Evolutionary conservation across 495 filamentous ascomycete genomes (phyloP), one percentile per base, ranked within the genome.

Genomic region (Penicillium riverlandense): DNA sequence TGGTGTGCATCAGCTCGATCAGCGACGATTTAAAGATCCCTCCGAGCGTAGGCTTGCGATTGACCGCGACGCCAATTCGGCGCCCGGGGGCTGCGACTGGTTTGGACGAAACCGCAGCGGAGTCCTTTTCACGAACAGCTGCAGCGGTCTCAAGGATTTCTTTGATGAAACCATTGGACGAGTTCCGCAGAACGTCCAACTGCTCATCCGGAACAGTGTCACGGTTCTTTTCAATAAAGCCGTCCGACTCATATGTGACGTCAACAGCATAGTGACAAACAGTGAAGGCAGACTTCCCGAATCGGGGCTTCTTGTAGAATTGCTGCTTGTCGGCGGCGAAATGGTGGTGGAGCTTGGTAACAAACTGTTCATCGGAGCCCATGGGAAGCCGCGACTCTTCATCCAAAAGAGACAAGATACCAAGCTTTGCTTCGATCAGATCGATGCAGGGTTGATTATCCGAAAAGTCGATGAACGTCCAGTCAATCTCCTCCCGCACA

Each of bases 361-460:
- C 94, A 53, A 99, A 96, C 56, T 90, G 88, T 53, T 97, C 92
- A 57, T 99, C 92, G 7, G 90, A 91, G 34, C 92, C 92, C 83
- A 97, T 97, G 1, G 92, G 92, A 40, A 99, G 70, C 47, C 92
- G 79, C 31, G 91, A 96, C 62, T 99, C 92, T 69, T 99, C 92
- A 54, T 99, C 92, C 14, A 99, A 69, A 37, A 99, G 78, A 15
- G 90, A 85, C 41, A 99, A 67, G 42, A 99, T 85, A 55, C 92
- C 94, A 33, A 99, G 74, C 63, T 95, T 97, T 37, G 88, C 90
- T 69, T 99, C 92, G 51, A 99, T 99, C 35, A 99, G 67, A 63
- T 99, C 92, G 58, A 99, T 99, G 69, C 92, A 99, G n/a, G 94
- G 94, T 63, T 97, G 90, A 56, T 99, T 99, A 61, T 99, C 92